phyloP scores from a whole-genome alignment of 768 basidiomycete species.

The Russula sp. region DNA sequence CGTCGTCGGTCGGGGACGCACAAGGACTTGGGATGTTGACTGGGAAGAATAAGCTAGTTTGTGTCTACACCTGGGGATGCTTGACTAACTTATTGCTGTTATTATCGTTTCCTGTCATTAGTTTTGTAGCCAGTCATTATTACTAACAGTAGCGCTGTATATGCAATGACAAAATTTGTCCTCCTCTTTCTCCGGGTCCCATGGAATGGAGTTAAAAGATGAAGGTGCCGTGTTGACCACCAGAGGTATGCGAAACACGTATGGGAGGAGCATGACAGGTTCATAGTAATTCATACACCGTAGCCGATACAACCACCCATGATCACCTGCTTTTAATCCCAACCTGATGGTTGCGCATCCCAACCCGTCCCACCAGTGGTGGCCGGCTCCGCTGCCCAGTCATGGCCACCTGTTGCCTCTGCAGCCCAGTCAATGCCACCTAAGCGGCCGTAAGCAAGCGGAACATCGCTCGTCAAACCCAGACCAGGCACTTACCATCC shows the following conservation, averaged over 20 bases:
- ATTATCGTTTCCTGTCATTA: slow-evolving; percentile 2
- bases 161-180: slow-evolving; percentile 12
- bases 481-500: slow-evolving; percentile 48
- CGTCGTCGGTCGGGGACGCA: slow-evolving; percentile 22
- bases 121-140: slow-evolving; percentile 11
- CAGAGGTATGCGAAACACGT: slow-evolving; percentile 8
- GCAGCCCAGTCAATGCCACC: slow-evolving; percentile 40
- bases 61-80: neutral
- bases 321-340: slow-evolving; percentile 28
- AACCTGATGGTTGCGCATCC: slow-evolving; percentile 23
- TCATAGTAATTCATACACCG: slow-evolving; percentile 24
- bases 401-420: slow-evolving; percentile 34
- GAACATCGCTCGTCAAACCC: neutral
- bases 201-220: neutral
- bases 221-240: slow-evolving; percentile 19
- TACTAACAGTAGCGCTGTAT: slow-evolving; percentile 17
- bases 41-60: slow-evolving; percentile 27
- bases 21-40: slow-evolving; percentile 30
- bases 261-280: slow-evolving; percentile 15
- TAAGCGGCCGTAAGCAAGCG: slow-evolving; percentile 30
- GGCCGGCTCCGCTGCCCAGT: slow-evolving; percentile 38
- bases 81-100: slow-evolving; percentile 23
- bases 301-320: slow-evolving; percentile 18
- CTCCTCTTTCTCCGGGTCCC: neutral
- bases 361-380: slow-evolving; percentile 28